Base-by-base conservation (phyloP, 2,329 filamentous ascomycete species). In the Verticillium longisporum region DNA sequence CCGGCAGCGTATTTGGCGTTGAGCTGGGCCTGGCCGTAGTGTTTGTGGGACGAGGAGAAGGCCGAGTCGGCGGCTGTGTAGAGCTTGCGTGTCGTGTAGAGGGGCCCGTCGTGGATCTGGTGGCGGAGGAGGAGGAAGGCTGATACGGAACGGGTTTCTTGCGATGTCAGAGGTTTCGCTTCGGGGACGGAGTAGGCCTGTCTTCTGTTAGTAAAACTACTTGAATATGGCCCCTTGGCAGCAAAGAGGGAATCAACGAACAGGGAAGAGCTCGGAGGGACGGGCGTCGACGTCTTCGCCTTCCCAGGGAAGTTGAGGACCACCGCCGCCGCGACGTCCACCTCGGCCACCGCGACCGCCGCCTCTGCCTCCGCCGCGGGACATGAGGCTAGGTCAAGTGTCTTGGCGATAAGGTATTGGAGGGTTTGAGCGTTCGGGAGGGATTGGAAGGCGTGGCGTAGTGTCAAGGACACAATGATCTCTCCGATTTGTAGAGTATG, bases 181-280 rank as follows among this genome's bases (percentile, higher is more conserved):
- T 70, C 69, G 2, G 82, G 81, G 2, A 84, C 76, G 26, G 75
- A 66, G 71, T 83, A 85, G 62, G 78, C 76, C 83, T 85, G 57
- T 36, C 15, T 1, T 2, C 6, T 4, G 55, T 62, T 50, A 62
- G 58, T n/a, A n/a, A n/a, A n/a, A n/a, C n/a, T 9, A 26, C 7
- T 62, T 7, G 21, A n/a, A 7, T 31, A 26, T 4, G 26, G 26
- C 26, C 26, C 26, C 3, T 26, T 26, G 26, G 26, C 26, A 26
- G 26, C 26, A 26, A 26, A 1, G 26, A 26, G 26, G 34, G 34
- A n/a, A 26, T 11, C 18, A 56, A 37, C n/a, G 55, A 71, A 84
- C 83, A 0, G 84, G 83, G 63, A 86, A 86, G 10, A 83, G 79
- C 65, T 86, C 83, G n/a, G 81, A 82, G 6, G 84, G 84, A 36